A percentile compares a stretch with the other conserved stretches of the same genome.
phyloP scores from a whole-genome alignment of 2,329 filamentous ascomycete genomes.

The Botrytis paeoniae region DNA sequence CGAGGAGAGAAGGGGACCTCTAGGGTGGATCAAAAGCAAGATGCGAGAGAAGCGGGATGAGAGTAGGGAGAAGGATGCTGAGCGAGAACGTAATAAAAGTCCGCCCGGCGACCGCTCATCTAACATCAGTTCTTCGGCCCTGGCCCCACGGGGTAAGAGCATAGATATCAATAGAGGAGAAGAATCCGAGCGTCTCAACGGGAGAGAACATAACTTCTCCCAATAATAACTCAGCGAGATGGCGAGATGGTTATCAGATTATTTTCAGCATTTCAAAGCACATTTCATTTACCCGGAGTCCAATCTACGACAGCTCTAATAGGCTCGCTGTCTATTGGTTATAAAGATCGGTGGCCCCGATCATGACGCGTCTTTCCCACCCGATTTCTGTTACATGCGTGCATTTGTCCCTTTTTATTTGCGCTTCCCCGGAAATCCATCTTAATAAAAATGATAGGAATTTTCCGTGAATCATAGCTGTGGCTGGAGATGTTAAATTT shows the following conservation, averaged over 20 bases:
- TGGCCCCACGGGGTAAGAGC: conserved; percentile 32
- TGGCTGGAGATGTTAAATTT: neutral
- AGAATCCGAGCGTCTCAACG: conserved; percentile 23
- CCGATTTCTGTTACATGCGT: neutral
- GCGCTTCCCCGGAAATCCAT: neutral
- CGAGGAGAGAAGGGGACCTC: conserved; percentile 53
- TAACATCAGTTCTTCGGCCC: conserved; percentile 19
- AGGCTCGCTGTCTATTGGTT: conserved; percentile 1
- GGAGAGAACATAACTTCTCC: conserved; percentile 22
- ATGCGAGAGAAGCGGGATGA: conserved; percentile 51
- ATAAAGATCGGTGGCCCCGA: neutral
- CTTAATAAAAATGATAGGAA: neutral
- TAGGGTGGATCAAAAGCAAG: conserved; percentile 65
- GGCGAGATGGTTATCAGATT: neutral
- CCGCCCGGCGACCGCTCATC: conserved; percentile 33
- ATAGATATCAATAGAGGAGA: conserved; percentile 34
- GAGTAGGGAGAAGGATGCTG: conserved; percentile 30
- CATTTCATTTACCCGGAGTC: neutral
- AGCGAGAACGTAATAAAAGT: conserved; percentile 36
- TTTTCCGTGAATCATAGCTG: neutral
- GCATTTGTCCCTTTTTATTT: neutral
- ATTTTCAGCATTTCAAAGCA: conserved; percentile 1
- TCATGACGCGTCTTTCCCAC: neutral
- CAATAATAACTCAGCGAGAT: conserved; percentile 14
- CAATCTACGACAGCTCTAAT: neutral